phyloP scores from a whole-genome alignment of 2,329 filamentous ascomycete species.

The Neurospora crassa region DNA sequence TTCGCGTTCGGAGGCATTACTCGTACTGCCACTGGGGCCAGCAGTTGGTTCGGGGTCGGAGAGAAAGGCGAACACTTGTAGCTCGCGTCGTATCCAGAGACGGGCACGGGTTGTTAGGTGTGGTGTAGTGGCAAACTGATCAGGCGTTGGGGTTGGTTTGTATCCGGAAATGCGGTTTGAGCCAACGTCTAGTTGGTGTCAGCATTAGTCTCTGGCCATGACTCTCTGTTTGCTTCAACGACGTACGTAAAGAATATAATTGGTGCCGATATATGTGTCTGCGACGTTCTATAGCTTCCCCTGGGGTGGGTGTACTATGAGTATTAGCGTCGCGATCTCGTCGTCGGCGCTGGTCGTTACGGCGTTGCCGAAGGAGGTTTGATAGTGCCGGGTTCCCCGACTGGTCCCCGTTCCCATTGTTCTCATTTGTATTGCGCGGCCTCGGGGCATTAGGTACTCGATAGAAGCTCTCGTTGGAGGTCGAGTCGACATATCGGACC shows the following conservation, averaged over 20 bases:
- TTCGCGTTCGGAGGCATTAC: neutral
- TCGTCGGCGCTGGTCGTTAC: slow-evolving; percentile 9
- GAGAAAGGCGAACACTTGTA: slow-evolving; percentile 74
- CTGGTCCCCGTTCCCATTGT: slow-evolving; percentile 5
- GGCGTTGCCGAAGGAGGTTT: neutral
- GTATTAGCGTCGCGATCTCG: slow-evolving; percentile 3
- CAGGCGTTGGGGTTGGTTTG: slow-evolving; percentile 49
- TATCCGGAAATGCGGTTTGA: slow-evolving; percentile 71
- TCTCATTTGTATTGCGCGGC: neutral
- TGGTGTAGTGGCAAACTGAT: slow-evolving; percentile 51
- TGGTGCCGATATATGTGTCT: slow-evolving; percentile 62
- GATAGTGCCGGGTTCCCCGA: slow-evolving; percentile 1
- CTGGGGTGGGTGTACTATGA: slow-evolving; percentile 17
- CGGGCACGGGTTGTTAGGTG: slow-evolving; percentile 67
- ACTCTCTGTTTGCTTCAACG: neutral
- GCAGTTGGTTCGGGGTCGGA: slow-evolving; percentile 4
- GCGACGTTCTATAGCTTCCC: slow-evolving; percentile 44
- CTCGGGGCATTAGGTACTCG: slow-evolving; percentile 24
- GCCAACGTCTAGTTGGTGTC: slow-evolving; percentile 49
- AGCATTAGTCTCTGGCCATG: neutral
- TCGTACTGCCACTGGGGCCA: slow-evolving; percentile 11
- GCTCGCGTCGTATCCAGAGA: slow-evolving; percentile 73
- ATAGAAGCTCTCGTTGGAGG: slow-evolving; percentile 29
- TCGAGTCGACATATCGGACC: slow-evolving; percentile 45
- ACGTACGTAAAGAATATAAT: slow-evolving; percentile 54